These are phyloP conservation scores for Ophiosphaerella herpotricha DNA, from an alignment of 2,329 filamentous ascomycete species.

Conservation along the genomic window DNA sequence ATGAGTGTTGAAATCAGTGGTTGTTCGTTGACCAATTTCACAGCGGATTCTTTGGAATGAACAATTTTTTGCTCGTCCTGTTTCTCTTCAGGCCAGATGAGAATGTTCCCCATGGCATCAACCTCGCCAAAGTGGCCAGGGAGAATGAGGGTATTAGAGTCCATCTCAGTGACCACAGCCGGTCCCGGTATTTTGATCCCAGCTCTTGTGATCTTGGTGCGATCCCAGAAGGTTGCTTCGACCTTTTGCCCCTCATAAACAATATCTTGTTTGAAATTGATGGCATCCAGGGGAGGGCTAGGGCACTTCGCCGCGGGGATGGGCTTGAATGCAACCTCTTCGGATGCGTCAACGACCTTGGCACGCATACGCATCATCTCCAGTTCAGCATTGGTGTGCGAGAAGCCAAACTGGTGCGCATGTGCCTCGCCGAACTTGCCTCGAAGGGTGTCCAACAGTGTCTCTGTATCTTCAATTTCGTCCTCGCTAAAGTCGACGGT, in stretches of 20 bases:
- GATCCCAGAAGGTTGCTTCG: constrained; percentile 53
- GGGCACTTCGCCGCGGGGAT: constrained; percentile 30
- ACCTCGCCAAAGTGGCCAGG: constrained; percentile 55
- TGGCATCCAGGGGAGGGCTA: constrained; percentile 43
- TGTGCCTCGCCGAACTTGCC: constrained; percentile 50
- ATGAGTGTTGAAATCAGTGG: constrained; percentile 53
- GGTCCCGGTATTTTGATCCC: constrained; percentile 51
- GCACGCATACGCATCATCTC: constrained; percentile 56
- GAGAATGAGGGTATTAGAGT: constrained; percentile 57
- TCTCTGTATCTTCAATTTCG: constrained; percentile 40
- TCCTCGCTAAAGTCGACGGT: constrained; percentile 41
- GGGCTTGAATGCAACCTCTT: constrained; percentile 47
- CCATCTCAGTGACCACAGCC: constrained; percentile 57
- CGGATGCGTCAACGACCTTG: constrained; percentile 50
- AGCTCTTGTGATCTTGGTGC: constrained; percentile 47
- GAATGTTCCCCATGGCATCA: constrained; percentile 55
- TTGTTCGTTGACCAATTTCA: constrained; percentile 44
- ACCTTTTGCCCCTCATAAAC: constrained; percentile 48
- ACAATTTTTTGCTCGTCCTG: constrained; percentile 27
- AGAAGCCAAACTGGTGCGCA: constrained; percentile 54
- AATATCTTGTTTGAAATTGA: constrained; percentile 48
- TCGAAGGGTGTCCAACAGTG: constrained; percentile 42
- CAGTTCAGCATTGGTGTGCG: constrained; percentile 50
- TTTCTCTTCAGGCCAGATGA: constrained; percentile 50
- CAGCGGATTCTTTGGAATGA: constrained; percentile 46